phyloP scores from a whole-genome alignment of 495 filamentous ascomycete genomes.

The Talaromyces ruber region DNA sequence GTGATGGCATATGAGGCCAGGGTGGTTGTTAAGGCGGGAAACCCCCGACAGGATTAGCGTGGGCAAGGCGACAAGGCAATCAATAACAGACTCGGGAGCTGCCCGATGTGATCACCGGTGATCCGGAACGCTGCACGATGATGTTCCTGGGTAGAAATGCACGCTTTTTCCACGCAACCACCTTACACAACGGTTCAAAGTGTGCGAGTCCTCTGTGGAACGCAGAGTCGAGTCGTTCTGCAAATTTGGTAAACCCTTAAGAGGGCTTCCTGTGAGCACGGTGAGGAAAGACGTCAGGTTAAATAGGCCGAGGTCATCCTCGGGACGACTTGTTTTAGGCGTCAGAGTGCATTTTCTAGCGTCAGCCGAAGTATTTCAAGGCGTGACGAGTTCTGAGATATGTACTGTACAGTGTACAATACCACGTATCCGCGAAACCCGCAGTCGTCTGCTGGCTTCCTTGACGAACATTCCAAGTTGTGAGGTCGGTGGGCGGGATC shows the following conservation, averaged over 20 bases:
- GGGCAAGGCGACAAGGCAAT: neutral
- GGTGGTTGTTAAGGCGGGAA: neutral
- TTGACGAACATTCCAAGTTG: neutral
- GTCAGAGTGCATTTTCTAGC: neutral
- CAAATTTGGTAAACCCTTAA: neutral
- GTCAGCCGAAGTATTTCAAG: neutral
- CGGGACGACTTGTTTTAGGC: neutral
- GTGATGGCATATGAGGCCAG: neutral
- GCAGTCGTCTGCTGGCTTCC: neutral
- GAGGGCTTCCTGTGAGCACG: neutral
- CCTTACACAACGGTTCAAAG: neutral
- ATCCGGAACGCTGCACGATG: neutral
- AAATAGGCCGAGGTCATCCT: slow-evolving; percentile 2
- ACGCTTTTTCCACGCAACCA: neutral
- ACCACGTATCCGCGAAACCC: neutral
- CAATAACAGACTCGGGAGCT: neutral
- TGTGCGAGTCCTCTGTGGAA: neutral
- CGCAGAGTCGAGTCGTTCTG: neutral
- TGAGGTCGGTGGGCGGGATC: neutral
- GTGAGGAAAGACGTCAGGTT: neutral
- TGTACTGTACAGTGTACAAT: neutral
- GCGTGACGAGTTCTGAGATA: neutral
- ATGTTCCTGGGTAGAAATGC: neutral
- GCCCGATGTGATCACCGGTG: neutral
- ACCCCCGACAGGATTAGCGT: neutral